Evolutionary conservation across 2,329 filamentous ascomycete genomes (phyloP).

Genomic region (Aspergillus caelatus): DNA sequence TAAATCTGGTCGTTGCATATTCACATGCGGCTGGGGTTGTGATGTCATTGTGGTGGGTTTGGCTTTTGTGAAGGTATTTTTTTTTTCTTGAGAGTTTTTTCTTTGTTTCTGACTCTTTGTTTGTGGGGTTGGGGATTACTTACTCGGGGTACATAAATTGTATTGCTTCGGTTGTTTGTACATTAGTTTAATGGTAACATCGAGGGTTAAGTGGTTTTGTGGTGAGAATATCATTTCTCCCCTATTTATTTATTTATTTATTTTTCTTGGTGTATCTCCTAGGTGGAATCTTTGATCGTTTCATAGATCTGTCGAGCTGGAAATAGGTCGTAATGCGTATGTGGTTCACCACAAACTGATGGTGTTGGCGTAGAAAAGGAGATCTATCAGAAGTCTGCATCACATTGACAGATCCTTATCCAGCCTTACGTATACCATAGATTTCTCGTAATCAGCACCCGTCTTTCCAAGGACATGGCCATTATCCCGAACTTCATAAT

Average conservation of each 20-base stretch:
- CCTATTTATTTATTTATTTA: background rate
- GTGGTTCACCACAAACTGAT: no score
- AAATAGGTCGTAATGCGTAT: no score
- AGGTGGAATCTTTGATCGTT: background rate
- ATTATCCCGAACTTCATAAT: slow-evolving; percentile 87
- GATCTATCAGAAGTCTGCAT: no score
- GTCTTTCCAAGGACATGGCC: slow-evolving; percentile 82
- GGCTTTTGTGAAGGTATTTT: background rate
- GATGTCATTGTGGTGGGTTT: background rate
- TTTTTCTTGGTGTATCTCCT: background rate
- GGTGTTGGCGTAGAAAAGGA: no score
- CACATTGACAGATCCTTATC: slow-evolving; percentile 32
- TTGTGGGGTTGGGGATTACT: background rate
- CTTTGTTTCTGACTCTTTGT: background rate
- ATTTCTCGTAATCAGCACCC: slow-evolving; percentile 64
- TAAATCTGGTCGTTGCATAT: background rate
- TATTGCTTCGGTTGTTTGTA: no score
- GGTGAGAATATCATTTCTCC: background rate
- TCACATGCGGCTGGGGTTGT: background rate
- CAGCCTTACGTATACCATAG: slow-evolving; percentile 57
- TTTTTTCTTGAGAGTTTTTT: background rate
- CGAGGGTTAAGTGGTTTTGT: background rate
- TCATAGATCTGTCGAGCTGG: slow-evolving; percentile 5
- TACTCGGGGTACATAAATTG: background rate
- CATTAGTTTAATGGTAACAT: background rate